Percentiles rank a stretch among this genome's conserved stretches.
Conservation (phyloP, 2,329 filamentous ascomycete species). For the Macrophomina tecta region DNA sequence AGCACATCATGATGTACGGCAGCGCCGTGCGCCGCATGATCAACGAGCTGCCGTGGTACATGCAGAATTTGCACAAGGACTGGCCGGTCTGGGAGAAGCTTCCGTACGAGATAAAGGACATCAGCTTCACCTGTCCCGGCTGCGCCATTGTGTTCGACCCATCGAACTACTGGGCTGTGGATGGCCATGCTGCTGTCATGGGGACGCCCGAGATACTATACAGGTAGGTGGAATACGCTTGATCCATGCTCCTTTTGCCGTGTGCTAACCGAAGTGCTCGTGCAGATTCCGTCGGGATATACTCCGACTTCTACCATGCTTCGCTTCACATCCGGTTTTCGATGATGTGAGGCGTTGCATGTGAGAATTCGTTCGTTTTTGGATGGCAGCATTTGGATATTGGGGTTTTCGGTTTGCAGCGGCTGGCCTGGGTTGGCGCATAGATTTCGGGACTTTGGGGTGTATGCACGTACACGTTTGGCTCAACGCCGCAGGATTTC, state of each 20-base stretch:
- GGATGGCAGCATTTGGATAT: neutral
- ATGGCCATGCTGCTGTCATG: neutral
- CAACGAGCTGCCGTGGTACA: neutral
- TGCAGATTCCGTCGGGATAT: neutral
- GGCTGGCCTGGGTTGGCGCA: neutral
- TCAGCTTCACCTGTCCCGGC: neutral
- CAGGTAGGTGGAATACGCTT: neutral
- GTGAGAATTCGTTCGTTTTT: neutral
- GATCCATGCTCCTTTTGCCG: neutral
- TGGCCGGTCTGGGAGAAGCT: slow-evolving; percentile 1
- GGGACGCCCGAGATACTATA: slow-evolving; percentile 3
- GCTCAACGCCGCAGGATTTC: neutral
- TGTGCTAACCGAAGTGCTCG: neutral
- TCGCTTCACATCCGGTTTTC: neutral
- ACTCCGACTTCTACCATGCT: neutral
- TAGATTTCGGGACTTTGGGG: neutral
- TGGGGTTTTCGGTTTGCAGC: neutral
- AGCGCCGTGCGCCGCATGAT: neutral
- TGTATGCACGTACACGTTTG: neutral
- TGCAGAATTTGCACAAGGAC: neutral
- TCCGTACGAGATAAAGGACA: neutral
- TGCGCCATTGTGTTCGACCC: neutral
- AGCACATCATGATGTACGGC: neutral
- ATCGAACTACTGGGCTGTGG: neutral
- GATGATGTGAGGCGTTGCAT: neutral